phyloP scores from a whole-genome alignment of 208 protist species.

The Trypanosoma congolense region DNA sequence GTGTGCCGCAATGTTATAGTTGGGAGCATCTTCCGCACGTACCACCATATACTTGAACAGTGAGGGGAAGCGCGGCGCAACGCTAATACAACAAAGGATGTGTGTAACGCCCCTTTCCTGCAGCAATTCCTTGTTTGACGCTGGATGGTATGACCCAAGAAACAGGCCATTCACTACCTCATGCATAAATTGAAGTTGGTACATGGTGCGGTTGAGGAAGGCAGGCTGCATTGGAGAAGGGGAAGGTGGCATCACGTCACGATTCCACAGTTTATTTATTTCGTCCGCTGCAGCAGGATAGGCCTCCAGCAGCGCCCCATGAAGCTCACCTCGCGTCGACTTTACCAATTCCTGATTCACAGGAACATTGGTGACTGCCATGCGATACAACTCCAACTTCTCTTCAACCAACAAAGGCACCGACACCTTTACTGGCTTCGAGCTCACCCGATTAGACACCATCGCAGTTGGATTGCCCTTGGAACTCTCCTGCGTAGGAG shows the following conservation, averaged over 20 bases:
- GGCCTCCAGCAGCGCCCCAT: slow-evolving; percentile 10
- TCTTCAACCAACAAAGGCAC: slow-evolving; percentile 8
- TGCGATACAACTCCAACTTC: slow-evolving; percentile 50
- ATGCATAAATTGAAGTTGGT: slow-evolving; percentile 56
- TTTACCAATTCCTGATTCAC: slow-evolving; percentile 23
- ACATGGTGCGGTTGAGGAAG: slow-evolving; percentile 18
- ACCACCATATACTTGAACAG: slow-evolving; percentile 58
- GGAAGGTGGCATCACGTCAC: neutral
- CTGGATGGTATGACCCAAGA: slow-evolving; percentile 71
- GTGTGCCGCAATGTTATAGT: slow-evolving; percentile 45
- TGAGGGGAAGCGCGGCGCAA: slow-evolving; percentile 41
- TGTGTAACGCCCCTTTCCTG: slow-evolving; percentile 50
- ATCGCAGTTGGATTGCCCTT: too few species aligned
- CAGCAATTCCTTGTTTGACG: slow-evolving; percentile 38
- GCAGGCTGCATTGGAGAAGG: neutral
- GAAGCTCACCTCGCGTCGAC: slow-evolving; percentile 19
- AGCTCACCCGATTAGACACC: neutral
- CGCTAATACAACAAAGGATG: slow-evolving; percentile 68
- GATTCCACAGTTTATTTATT: slow-evolving; percentile 12
- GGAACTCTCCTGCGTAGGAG: too few species aligned
- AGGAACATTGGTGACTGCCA: slow-evolving; percentile 52
- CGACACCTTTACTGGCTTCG: neutral
- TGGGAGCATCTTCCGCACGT: slow-evolving; percentile 33
- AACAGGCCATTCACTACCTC: slow-evolving; percentile 74
- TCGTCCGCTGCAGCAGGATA: slow-evolving; percentile 14